Conservation (phyloP, 345 rosid genomes). For the Cardamine chenopodiifolia region DNA sequence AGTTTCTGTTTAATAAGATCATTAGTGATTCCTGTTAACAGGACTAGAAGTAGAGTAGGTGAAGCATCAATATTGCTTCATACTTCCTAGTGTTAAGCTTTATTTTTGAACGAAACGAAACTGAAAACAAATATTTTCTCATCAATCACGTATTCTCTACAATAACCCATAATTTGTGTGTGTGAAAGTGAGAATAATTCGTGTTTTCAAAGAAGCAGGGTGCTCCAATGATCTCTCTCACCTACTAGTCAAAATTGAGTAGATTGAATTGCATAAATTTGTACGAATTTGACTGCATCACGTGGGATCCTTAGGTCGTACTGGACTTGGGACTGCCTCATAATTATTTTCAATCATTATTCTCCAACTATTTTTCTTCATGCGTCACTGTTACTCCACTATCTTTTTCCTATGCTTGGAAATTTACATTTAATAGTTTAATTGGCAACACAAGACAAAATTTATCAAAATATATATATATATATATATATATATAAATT, state of each 20-base stretch:
- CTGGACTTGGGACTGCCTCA: not conserved
- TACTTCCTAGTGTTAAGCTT: not conserved
- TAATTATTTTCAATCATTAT: constrained; percentile 24
- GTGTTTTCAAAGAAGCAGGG: not conserved
- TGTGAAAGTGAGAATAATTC: not conserved
- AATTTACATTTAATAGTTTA: not conserved
- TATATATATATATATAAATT: too few species aligned
- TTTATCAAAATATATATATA: too few species aligned
- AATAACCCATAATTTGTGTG: not conserved
- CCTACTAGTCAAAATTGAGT: constrained; percentile 10
- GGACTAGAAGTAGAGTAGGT: not conserved
- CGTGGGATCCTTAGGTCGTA: constrained; percentile 33
- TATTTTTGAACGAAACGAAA: not conserved
- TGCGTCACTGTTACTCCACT: constrained; percentile 22
- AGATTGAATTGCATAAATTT: not conserved
- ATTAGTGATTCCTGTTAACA: not conserved
- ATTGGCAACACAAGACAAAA: not conserved
- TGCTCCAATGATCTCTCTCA: not conserved
- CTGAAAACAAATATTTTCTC: not conserved
- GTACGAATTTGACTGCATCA: constrained; percentile 27
- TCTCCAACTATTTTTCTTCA: constrained; percentile 9
- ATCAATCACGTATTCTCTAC: not conserved
- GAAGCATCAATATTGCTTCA: not conserved
- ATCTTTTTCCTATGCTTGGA: constrained; percentile 19
- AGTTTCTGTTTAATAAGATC: not conserved